These are phyloP conservation scores for Fusarium illudens DNA, from an alignment of 2,329 filamentous ascomycete species.

Conservation along the genomic window DNA sequence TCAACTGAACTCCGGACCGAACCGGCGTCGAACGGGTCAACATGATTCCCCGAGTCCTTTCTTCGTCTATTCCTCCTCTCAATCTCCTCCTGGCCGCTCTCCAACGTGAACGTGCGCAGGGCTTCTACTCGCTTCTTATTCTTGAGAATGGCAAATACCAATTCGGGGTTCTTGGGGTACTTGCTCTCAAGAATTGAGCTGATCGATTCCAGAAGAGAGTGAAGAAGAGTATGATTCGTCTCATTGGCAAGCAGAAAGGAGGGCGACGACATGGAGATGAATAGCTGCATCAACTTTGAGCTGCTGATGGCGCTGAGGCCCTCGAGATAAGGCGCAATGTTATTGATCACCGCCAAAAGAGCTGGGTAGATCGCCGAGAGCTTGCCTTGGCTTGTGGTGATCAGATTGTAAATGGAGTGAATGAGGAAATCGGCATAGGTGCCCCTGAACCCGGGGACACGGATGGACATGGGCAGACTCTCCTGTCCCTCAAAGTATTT, in stretches of 20 bases:
- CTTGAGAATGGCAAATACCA: slow-evolving; percentile 81
- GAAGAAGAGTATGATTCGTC: slow-evolving; percentile 82
- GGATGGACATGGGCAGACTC: slow-evolving; percentile 81
- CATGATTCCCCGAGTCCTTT: slow-evolving; percentile 67
- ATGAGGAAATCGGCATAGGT: slow-evolving; percentile 95
- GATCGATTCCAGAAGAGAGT: slow-evolving; percentile 85
- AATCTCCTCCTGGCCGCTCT: slow-evolving; percentile 91
- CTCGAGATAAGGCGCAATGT: slow-evolving; percentile 86
- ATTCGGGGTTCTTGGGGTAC: slow-evolving; percentile 79
- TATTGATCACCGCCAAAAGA: slow-evolving; percentile 90
- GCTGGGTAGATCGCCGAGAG: slow-evolving; percentile 92
- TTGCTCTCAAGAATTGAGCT: slow-evolving; percentile 92
- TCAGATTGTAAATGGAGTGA: slow-evolving; percentile 91
- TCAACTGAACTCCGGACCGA: slow-evolving; percentile 72
- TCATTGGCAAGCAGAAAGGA: slow-evolving; percentile 94
- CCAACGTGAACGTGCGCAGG: slow-evolving; percentile 85
- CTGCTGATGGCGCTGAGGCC: slow-evolving; percentile 78
- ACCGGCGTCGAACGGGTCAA: slow-evolving; percentile 58
- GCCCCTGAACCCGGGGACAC: slow-evolving; percentile 84
- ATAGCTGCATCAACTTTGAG: slow-evolving; percentile 85
- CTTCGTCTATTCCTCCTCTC: slow-evolving; percentile 77
- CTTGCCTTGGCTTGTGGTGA: slow-evolving; percentile 89
- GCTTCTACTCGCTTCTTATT: slow-evolving; percentile 86
- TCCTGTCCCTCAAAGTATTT: slow-evolving; percentile 89
- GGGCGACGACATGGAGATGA: slow-evolving; percentile 90